Conservation (phyloP, 1,139 yeast genomes). For the Yamadazyma sp. region DNA sequence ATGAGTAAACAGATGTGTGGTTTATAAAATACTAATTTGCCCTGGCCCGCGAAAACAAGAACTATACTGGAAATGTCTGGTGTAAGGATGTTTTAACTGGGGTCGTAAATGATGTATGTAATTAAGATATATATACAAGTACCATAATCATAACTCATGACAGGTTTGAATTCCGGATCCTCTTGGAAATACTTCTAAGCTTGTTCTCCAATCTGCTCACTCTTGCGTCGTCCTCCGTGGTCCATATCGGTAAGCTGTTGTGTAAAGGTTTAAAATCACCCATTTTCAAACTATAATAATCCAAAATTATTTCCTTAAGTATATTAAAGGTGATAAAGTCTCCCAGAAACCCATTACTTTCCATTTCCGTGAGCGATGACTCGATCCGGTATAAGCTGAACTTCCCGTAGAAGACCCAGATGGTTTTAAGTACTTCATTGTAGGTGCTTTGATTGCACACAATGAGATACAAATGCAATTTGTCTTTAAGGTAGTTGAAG, state of each 20-base stretch:
- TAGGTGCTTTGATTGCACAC: slow-evolving; percentile 45
- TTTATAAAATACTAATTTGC: neutral
- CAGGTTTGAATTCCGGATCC: neutral
- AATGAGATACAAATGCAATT: slow-evolving; percentile 33
- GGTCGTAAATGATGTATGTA: too few relatives aligned
- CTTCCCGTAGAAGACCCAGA: slow-evolving; percentile 43
- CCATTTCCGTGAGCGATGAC: slow-evolving; percentile 37
- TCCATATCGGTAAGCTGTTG: slow-evolving; percentile 32
- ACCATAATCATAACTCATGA: neutral
- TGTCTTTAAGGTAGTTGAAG: slow-evolving; percentile 36
- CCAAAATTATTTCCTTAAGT: slow-evolving; percentile 35
- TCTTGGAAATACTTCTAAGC: slow-evolving; percentile 11
- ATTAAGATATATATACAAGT: slow-evolving; percentile 1
- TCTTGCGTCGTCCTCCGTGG: slow-evolving; percentile 37
- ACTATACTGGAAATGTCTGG: neutral
- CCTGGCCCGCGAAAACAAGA: neutral
- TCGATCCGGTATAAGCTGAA: slow-evolving; percentile 37
- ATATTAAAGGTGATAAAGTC: slow-evolving; percentile 37
- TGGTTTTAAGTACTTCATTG: slow-evolving; percentile 37
- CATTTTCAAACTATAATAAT: slow-evolving; percentile 35
- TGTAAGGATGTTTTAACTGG: too few relatives aligned
- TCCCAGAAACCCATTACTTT: slow-evolving; percentile 43
- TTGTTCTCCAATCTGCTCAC: slow-evolving; percentile 27
- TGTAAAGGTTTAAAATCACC: slow-evolving; percentile 20
- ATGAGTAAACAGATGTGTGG: neutral